phyloP scores from a whole-genome alignment of 2,329 filamentous ascomycete genomes.

The Sporothrix curviconia region DNA sequence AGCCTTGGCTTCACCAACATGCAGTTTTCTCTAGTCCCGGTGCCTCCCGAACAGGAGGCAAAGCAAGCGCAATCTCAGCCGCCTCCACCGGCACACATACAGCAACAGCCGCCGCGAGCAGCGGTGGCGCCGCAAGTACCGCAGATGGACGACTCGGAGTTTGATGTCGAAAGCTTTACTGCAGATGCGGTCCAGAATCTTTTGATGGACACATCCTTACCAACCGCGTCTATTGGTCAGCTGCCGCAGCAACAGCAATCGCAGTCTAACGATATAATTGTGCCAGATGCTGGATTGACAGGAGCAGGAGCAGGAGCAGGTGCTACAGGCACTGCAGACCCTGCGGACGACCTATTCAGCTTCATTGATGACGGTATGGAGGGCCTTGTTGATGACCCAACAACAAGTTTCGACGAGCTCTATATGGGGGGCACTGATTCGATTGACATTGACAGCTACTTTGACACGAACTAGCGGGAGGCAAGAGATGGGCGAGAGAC shows the following conservation, averaged over 20 bases:
- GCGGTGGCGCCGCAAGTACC: conserved; percentile 14
- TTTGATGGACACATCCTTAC: conserved; percentile 16
- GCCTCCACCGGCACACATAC: background rate
- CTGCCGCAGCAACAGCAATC: conserved; percentile 1
- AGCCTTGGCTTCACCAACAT: conserved; percentile 50
- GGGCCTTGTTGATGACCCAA: conserved; percentile 29
- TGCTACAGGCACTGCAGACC: conserved; percentile 1
- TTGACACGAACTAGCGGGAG: conserved; percentile 15
- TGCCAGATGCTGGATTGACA: background rate
- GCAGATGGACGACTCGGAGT: conserved; percentile 30
- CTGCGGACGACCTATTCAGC: conserved; percentile 43
- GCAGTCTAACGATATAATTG: conserved; percentile 20
- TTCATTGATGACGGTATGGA: conserved; percentile 38
- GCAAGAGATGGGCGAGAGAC: too few relatives aligned
- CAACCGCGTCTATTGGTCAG: background rate
- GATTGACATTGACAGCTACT: conserved; percentile 19
- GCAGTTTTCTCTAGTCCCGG: conserved; percentile 47
- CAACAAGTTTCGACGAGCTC: conserved; percentile 44
- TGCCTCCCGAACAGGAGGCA: conserved; percentile 20
- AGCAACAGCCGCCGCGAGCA: background rate
- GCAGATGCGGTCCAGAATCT: conserved; percentile 24
- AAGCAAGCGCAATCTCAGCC: conserved; percentile 7
- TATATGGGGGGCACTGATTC: conserved; percentile 43
- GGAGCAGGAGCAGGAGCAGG: background rate
- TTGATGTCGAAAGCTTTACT: conserved; percentile 41